Conservation (phyloP, 208 protist species). For the Trypanosoma vivax region DNA sequence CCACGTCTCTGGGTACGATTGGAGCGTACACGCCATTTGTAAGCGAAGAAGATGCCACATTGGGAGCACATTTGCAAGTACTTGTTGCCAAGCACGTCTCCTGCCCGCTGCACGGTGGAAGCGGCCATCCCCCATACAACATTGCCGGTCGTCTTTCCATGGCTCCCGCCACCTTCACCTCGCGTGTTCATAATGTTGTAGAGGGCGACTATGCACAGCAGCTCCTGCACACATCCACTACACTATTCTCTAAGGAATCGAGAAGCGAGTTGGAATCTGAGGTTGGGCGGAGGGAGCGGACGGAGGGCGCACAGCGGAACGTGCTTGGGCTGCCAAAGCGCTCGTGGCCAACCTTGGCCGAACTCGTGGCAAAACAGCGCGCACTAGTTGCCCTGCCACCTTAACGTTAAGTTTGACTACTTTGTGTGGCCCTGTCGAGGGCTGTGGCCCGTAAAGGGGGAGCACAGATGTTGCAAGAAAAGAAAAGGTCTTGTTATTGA, state of each 20-base stretch:
- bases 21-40: slow-evolving; percentile 69
- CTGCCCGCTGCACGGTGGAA: slow-evolving; percentile 17
- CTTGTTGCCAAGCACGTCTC: slow-evolving; percentile 40
- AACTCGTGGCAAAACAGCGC: slow-evolving; percentile 65
- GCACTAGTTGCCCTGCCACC: slow-evolving; percentile 58
- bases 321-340: slow-evolving; percentile 58
- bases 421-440: no score
- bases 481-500: no score
- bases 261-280: slow-evolving; percentile 37
- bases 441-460: not conserved
- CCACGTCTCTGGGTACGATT: slow-evolving; percentile 54
- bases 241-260: slow-evolving; percentile 39
- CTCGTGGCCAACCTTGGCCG: slow-evolving; percentile 35
- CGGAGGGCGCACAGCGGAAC: slow-evolving; percentile 49
- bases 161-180: not conserved
- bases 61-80: slow-evolving; percentile 61
- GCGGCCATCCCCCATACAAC: slow-evolving; percentile 12
- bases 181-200: slow-evolving; percentile 45
- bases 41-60: slow-evolving; percentile 56
- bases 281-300: slow-evolving; percentile 26
- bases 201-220: slow-evolving; percentile 58
- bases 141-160: slow-evolving; percentile 15
- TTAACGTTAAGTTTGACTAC: slow-evolving; percentile 14
- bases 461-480: not conserved
- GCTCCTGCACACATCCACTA: slow-evolving; percentile 22